These are phyloP conservation scores for Citrus glauca DNA, from an alignment of 345 rosid genomes.

Conservation along the genomic window DNA sequence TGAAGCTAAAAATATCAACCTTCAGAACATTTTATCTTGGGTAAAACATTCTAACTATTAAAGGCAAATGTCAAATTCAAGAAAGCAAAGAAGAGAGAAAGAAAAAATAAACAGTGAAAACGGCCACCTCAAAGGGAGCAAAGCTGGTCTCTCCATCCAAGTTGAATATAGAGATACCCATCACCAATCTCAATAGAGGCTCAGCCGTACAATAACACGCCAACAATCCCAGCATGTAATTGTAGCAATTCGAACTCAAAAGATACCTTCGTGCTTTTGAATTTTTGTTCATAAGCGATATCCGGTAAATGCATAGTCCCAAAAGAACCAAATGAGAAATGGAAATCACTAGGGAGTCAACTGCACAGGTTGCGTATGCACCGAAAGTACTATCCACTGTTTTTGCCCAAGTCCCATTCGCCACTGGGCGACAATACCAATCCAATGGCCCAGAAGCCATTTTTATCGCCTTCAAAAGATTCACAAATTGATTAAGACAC, in stretches of 20 bases:
- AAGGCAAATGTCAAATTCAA: background rate
- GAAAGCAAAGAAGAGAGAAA: background rate
- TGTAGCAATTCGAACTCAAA: constrained; percentile 63
- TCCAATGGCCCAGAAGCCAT: constrained; percentile 64
- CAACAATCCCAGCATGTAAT: constrained; percentile 51
- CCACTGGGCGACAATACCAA: constrained; percentile 83
- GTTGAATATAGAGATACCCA: constrained; percentile 62
- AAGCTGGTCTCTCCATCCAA: constrained; percentile 49
- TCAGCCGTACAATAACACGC: constrained; percentile 66
- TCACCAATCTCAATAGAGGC: constrained; percentile 67
- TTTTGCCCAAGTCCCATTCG: constrained; percentile 59
- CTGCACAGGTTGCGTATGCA: constrained; percentile 67
- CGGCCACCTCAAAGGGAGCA: constrained; percentile 83
- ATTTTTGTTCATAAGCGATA: constrained; percentile 57
- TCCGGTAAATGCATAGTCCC: constrained; percentile 64
- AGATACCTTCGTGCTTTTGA: constrained; percentile 53
- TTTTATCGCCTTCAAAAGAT: constrained; percentile 8
- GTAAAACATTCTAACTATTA: background rate
- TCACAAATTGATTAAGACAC: background rate
- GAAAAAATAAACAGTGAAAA: background rate
- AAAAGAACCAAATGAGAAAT: constrained; percentile 69
- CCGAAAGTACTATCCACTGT: constrained; percentile 66
- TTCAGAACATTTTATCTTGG: background rate
- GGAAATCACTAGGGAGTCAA: constrained; percentile 57
- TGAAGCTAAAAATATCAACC: background rate